Conservation (phyloP, 352 stramenopile genomes). For the Pythium brachiatum region DNA sequence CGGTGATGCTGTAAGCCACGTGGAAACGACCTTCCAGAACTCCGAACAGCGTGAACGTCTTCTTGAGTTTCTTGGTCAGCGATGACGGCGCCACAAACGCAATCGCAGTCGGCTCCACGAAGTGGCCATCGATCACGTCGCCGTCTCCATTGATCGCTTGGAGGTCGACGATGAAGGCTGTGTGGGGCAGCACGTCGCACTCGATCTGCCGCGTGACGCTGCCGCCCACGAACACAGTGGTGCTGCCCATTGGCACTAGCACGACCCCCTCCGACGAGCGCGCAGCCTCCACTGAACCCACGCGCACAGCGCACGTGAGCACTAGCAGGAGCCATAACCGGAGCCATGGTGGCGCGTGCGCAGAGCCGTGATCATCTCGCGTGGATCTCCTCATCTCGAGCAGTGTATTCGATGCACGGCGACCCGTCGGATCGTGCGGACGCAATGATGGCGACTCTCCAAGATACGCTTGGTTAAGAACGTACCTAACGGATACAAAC, state of each 20-base stretch:
- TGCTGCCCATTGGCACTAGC: slow-evolving; percentile 53
- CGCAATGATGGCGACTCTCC: slow-evolving; percentile 9
- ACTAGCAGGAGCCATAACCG: neutral
- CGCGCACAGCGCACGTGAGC: neutral
- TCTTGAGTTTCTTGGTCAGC: slow-evolving; percentile 27
- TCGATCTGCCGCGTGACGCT: slow-evolving; percentile 41
- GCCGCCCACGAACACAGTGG: slow-evolving; percentile 37
- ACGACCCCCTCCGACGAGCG: slow-evolving; percentile 24
- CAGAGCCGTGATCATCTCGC: neutral
- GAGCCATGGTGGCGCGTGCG: neutral
- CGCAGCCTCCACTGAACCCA: neutral
- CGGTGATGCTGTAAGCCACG: slow-evolving; percentile 45
- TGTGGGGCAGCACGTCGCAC: slow-evolving; percentile 38
- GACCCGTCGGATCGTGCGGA: neutral
- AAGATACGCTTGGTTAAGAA: slow-evolving; percentile 11
- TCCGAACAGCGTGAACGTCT: slow-evolving; percentile 46
- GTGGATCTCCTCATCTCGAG: neutral
- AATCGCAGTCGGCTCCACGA: slow-evolving; percentile 39
- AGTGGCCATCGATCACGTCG: neutral
- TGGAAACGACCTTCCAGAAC: slow-evolving; percentile 45
- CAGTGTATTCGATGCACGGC: too few species aligned
- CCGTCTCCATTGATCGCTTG: slow-evolving; percentile 39
- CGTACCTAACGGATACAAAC: slow-evolving; percentile 4
- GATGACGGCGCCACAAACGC: slow-evolving; percentile 34
- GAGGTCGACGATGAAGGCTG: slow-evolving; percentile 47